phyloP scores from a whole-genome alignment of 345 rosid genomes.

The Trapa bicornis region DNA sequence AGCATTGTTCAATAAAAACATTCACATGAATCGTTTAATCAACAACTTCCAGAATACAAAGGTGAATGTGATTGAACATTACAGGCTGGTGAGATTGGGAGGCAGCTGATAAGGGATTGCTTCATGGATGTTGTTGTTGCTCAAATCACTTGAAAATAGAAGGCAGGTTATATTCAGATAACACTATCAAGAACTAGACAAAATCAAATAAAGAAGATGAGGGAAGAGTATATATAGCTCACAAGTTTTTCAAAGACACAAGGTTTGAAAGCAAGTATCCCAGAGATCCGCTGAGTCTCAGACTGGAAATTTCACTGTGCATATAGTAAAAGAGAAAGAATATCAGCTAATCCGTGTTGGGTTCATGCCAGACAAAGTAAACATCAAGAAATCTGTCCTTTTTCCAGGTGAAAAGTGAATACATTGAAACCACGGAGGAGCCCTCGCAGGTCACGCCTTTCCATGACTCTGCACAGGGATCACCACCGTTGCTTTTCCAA shows the following conservation, averaged over 20 bases:
- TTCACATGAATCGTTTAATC: too few relatives aligned
- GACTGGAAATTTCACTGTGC: constrained; percentile 62
- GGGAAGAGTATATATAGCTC: constrained; percentile 10
- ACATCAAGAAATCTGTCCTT: background rate
- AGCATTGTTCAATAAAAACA: too few relatives aligned
- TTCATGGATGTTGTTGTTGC: constrained; percentile 74
- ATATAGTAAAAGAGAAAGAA: constrained; percentile 5
- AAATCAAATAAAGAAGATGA: background rate
- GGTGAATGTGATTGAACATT: constrained; percentile 18
- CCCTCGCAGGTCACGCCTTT: constrained; percentile 78
- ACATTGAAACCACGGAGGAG: constrained; percentile 86
- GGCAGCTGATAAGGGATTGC: constrained; percentile 89
- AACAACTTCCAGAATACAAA: constrained; percentile 3
- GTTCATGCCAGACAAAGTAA: background rate
- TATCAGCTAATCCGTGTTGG: constrained; percentile 8
- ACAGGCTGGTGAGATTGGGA: constrained; percentile 92
- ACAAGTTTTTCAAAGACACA: constrained; percentile 64
- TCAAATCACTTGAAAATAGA: constrained; percentile 57
- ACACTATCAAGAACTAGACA: constrained; percentile 2
- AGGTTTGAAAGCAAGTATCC: constrained; percentile 81
- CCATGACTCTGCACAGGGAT: constrained; percentile 96
- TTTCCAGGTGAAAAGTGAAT: constrained; percentile 9
- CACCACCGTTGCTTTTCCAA: constrained; percentile 73
- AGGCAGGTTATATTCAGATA: constrained; percentile 9
- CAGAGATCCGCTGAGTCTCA: constrained; percentile 72